Base-by-base conservation (phyloP, 495 filamentous ascomycete species). In the Neurospora sublineolata region DNA sequence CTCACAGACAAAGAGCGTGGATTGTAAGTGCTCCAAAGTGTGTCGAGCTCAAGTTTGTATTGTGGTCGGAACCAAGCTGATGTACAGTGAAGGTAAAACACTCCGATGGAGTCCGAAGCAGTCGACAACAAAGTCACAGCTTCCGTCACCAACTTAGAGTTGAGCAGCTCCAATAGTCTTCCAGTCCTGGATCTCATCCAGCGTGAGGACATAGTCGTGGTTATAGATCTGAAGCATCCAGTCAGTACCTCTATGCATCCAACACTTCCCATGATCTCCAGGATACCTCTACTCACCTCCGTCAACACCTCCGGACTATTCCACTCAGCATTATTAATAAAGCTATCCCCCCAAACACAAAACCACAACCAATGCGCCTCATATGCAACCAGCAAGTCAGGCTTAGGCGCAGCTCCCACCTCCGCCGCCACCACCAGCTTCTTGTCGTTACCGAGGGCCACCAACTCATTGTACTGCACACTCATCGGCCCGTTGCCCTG, bases 311-410 rank as follows among this genome's bases (percentile, higher is more conserved):
- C 79, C 8, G 77, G 18, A 5, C 74, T 74, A 75, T 85, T 85
- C 75, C 76, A 82, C 37, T 67, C 72, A 11, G 75, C 75, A 42
- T 79, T 78, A 70, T 80, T 73, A 70, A 84, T 80, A 33, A 79
- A 84, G 3, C 72, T 72, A 68, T 80, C 79, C 37, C 79, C 79
- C 84, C 84, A 85, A 8, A 82, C 80, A 37, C 76, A 77, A 69
- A 84, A 85, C 77, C 79, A 85, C n/a, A 81, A 75, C 84, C 83
- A 85, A 70, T 84, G 77, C 2, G 81, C 76, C 68, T 82, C 72
- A 38, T 85, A 85, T 14, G 81, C 78, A 60, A 80, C 75, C 14
- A 84, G 72, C 16, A 79, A 75, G 1, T 75, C 78, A 6, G 83
- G 84, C 11, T 82, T 77, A 5, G 83, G 83, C 2, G 83, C 81